A percentile compares a stretch with the other conserved stretches of the same genome.
These are phyloP conservation scores for Trichoderma aggressivum DNA, from an alignment of 2,329 filamentous ascomycete species.

Conservation along the genomic window DNA sequence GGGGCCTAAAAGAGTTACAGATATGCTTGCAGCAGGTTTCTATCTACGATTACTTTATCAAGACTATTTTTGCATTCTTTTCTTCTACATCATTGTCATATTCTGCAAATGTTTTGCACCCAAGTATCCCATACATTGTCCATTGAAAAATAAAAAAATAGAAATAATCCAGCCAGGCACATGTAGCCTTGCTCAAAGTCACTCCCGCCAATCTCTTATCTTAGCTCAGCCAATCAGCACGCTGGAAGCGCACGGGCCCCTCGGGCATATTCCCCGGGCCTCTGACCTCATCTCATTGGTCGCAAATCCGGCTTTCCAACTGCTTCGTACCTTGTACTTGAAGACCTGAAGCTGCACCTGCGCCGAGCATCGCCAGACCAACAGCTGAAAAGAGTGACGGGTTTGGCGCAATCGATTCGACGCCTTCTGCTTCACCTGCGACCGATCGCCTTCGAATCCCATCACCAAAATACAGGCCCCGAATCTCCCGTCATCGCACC, in stretches of 20 bases:
- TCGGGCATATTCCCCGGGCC: constrained; percentile 7
- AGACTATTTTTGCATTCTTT: neutral
- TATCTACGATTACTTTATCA: neutral
- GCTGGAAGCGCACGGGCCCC: constrained; percentile 7
- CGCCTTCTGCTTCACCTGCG: neutral
- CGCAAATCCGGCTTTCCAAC: constrained; percentile 13
- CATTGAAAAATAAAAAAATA: neutral
- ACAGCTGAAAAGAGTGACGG: neutral
- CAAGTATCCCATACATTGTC: neutral
- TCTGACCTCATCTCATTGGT: constrained; percentile 23
- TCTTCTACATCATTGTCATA: neutral
- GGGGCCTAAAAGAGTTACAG: neutral
- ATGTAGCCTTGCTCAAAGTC: constrained; percentile 5
- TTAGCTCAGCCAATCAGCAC: constrained; percentile 2
- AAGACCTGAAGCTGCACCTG: constrained; percentile 10
- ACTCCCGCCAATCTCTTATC: neutral
- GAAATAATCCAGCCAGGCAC: neutral
- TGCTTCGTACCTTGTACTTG: constrained; percentile 6
- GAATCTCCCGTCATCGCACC: neutral
- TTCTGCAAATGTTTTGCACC: neutral
- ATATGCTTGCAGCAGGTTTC: neutral
- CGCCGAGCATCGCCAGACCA: constrained; percentile 17
- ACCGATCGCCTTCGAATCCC: neutral
- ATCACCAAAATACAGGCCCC: neutral
- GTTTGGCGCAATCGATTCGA: constrained; percentile 4